Percentiles rank a stretch among this genome's conserved stretches.
Conservation (phyloP, 2,329 filamentous ascomycete genomes). For the Nothomitra cinnamomea region DNA sequence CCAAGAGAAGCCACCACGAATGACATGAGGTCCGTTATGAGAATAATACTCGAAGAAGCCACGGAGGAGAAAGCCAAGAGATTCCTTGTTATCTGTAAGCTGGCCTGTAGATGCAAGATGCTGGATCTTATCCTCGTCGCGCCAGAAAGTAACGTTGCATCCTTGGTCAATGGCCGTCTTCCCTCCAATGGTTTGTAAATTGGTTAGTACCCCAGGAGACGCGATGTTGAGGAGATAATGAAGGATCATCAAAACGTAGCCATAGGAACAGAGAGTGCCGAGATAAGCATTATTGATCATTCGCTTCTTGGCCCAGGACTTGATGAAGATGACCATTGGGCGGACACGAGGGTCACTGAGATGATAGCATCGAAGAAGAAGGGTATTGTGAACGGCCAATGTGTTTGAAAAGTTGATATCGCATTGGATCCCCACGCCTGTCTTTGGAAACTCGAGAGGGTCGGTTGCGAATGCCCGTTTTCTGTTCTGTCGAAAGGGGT, state of each 20-base stretch:
- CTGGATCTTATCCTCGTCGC: conserved; percentile 52
- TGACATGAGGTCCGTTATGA: conserved; percentile 37
- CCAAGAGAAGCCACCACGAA: conserved; percentile 54
- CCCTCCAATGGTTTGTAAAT: conserved; percentile 48
- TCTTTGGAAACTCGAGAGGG: conserved; percentile 63
- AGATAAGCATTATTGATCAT: conserved; percentile 77
- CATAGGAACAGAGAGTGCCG: conserved; percentile 76
- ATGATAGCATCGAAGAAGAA: conserved; percentile 68
- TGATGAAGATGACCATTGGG: conserved; percentile 69
- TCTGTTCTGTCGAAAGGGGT: conserved; percentile 9
- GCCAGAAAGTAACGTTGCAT: conserved; percentile 60
- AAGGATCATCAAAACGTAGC: conserved; percentile 81
- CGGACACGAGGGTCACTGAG: conserved; percentile 61
- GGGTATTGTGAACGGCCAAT: conserved; percentile 68
- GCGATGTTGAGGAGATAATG: conserved; percentile 79
- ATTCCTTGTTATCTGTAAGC: conserved; percentile 51
- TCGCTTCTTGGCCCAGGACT: conserved; percentile 74
- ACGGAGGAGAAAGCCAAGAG: conserved; percentile 52
- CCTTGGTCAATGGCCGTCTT: conserved; percentile 36
- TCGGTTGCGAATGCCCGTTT: conserved; percentile 27
- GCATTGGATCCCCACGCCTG: conserved; percentile 65
- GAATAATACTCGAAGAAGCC: conserved; percentile 86
- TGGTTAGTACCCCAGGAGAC: conserved; percentile 66
- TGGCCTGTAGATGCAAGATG: conserved; percentile 38
- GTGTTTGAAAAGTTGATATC: conserved; percentile 86